A percentile compares a stretch with the other conserved stretches of the same genome.
Evolutionary conservation across 345 rosid species (phyloP).

Genomic region (Lumnitzera littorea): DNA sequence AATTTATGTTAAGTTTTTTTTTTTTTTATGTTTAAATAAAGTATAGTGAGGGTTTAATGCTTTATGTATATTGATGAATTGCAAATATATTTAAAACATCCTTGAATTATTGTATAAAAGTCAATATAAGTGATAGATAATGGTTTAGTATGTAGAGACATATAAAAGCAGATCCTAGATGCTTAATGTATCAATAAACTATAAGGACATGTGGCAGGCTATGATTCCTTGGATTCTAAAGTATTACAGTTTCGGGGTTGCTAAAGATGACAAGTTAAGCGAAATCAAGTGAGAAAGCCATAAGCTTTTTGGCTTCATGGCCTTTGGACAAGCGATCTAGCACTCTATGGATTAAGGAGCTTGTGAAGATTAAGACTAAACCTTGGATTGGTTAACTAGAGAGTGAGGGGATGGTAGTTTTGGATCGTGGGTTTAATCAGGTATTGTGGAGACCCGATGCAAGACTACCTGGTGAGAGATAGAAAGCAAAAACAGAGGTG

Average conservation of each 20-base stretch:
- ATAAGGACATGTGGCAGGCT: too few species aligned
- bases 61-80: too few species aligned
- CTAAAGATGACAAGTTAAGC: constrained; percentile 66
- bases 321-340: constrained; percentile 36
- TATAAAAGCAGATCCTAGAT: too few species aligned
- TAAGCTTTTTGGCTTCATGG: constrained; percentile 34
- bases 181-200: too few species aligned
- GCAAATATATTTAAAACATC: too few species aligned
- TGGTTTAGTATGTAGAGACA: too few species aligned
- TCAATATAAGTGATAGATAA: too few species aligned
- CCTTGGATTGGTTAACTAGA: constrained; percentile 50
- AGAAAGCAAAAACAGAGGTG: constrained; percentile 24
- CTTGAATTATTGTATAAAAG: too few species aligned
- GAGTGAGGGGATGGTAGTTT: constrained; percentile 48
- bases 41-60: too few species aligned
- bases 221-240: too few species aligned
- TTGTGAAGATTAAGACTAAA: constrained; percentile 33
- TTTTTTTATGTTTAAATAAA: too few species aligned
- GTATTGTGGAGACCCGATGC: constrained; percentile 47
- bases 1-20: too few species aligned
- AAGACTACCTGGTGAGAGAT: constrained; percentile 50
- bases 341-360: constrained; percentile 45
- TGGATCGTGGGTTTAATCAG: constrained; percentile 9
- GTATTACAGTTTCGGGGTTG: constrained; percentile 41
- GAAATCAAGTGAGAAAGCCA: constrained; percentile 78